Evolutionary conservation across 805 yeast genomes (phyloP), one percentile per base, ranked within the genome.

Genomic region (Kluyveromyces aestuarii): DNA sequence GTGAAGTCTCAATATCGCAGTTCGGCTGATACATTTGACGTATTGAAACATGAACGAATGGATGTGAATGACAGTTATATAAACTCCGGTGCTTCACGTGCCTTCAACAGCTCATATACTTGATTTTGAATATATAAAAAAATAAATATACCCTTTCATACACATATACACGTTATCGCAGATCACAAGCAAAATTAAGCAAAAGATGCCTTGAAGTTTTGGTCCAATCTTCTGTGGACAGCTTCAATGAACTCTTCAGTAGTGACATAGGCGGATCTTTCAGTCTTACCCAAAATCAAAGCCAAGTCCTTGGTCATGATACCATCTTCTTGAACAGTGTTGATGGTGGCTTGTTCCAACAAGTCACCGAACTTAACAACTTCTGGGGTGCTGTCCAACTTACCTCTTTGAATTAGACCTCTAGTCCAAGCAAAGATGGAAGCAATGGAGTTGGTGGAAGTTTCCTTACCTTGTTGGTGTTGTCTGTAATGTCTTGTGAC

Each of bases 251-350:
- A 90, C 69, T 88, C 96, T 66, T 85, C 93, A 47, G 97, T 91
- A 46, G 95, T 84, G 39, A 89, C 97, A 58, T 87, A 90, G 37
- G 84, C 62, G 17, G 80, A 71, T 68, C 96, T 82, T 58, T 82
- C 85, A 48, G 95, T 86, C 72, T 81, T 84, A 52, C 96, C 96
- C 58, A 81, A 77, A 46, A 95, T 87, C 55, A 90, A 76, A 10
- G 97, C 96, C 66, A 91, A 77, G 70, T 91, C 98, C 74, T 91
- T 91, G 62, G 98, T 91, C 97, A 91, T 91, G 62, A 83, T 82
- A 49, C 85, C 85, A 63, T 87, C 96, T 35, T 73, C 70, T 52
- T 78, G 80, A 37, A 91, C 98, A 27, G 96, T 86, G 57, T 87
- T 93, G 52, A 87, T 71, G 44, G 91, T 87, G 47, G 96, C 95